A percentile compares a stretch with the other conserved stretches of the same genome.
Evolutionary conservation across 2,329 filamentous ascomycete species (phyloP).

Genomic region (Zalaria obscura): DNA sequence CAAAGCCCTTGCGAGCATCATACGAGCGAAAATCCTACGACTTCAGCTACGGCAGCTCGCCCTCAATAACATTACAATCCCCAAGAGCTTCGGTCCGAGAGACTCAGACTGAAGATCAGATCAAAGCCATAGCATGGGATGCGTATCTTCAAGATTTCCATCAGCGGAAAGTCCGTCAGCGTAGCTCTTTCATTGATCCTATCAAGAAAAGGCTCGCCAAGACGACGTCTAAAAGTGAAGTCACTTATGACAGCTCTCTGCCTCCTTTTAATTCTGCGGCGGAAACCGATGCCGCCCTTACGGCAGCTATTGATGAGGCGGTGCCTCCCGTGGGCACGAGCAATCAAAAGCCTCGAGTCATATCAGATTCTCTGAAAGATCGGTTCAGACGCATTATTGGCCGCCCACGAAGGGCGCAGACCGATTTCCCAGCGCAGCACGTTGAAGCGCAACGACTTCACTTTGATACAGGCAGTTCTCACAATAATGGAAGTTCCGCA

Average conservation of each 20-base stretch:
- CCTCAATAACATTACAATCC: background rate
- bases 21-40: background rate
- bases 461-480: conserved; percentile 13
- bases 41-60: background rate
- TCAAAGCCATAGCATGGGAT: conserved; percentile 20
- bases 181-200: conserved; percentile 28
- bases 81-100: conserved; percentile 9
- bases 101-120: conserved; percentile 13
- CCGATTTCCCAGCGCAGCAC: conserved; percentile 34
- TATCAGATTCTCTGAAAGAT: conserved; percentile 46
- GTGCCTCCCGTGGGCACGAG: conserved; percentile 8
- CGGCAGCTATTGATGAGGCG: conserved; percentile 3
- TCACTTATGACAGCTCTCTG: conserved; percentile 12
- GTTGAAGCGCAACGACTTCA: conserved; percentile 25
- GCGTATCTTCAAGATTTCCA: conserved; percentile 26
- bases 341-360: conserved; percentile 40
- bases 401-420: conserved; percentile 20
- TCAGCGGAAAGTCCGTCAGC: conserved; percentile 24
- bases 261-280: conserved; percentile 14
- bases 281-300: conserved; percentile 8
- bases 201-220: conserved; percentile 29
- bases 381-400: conserved; percentile 47
- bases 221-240: conserved; percentile 5
- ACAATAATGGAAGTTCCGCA: background rate
- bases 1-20: background rate